Percentiles rank a stretch among this genome's conserved stretches.
Conservation (phyloP, 1,139 yeast species). For the Meyerozyma elateridarum region DNA sequence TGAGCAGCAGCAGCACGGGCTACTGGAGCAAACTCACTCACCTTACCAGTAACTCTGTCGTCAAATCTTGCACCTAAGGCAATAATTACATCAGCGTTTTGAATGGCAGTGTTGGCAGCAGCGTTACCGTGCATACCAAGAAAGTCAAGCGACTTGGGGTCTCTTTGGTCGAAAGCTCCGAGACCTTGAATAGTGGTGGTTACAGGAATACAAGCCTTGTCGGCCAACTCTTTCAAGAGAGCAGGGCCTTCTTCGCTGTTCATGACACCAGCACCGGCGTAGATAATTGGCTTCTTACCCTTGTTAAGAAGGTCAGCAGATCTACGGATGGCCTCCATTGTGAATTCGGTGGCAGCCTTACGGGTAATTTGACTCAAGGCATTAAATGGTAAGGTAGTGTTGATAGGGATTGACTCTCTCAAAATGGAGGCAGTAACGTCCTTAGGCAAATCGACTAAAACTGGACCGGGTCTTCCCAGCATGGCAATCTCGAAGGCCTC, state of each 20-base stretch:
- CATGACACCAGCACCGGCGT: conserved; percentile 89
- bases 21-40: conserved; percentile 86
- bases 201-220: conserved; percentile 89
- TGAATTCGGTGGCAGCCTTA: conserved; percentile 70
- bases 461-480: conserved; percentile 97
- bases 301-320: conserved; percentile 74
- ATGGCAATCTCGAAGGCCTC: conserved; percentile 98
- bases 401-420: conserved; percentile 81
- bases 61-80: conserved; percentile 97
- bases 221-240: conserved; percentile 76
- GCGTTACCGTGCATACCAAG: conserved; percentile 98
- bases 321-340: conserved; percentile 66
- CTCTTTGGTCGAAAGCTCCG: conserved; percentile 91
- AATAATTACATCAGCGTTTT: conserved; percentile 84
- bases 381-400: conserved; percentile 78
- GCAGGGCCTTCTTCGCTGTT: conserved; percentile 78
- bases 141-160: conserved; percentile 88
- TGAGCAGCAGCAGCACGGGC: conserved; percentile 87
- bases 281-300: conserved; percentile 84
- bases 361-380: conserved; percentile 69
- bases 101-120: conserved; percentile 91
- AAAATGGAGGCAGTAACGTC: conserved; percentile 93
- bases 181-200: conserved; percentile 92
- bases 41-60: conserved; percentile 92
- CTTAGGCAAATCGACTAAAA: conserved; percentile 93